Percentiles rank a stretch among this genome's conserved stretches.
phyloP scores from a whole-genome alignment of 2,329 filamentous ascomycete genomes.

The Sporothrix phasma region DNA sequence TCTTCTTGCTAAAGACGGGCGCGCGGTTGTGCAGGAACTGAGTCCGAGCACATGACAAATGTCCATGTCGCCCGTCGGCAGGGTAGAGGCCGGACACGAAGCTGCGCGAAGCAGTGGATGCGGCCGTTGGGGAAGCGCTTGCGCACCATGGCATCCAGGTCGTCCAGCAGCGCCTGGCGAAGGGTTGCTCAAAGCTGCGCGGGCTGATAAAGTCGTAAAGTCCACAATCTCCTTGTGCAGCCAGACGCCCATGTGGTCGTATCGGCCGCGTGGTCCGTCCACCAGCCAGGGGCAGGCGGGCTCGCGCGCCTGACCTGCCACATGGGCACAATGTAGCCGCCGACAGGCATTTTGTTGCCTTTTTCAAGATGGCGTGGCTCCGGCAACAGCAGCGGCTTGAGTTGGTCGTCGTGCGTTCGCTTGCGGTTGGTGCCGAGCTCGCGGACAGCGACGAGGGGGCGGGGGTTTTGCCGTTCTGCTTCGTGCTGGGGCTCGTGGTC shows the following conservation, averaged over 20 bases:
- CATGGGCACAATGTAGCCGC: constrained; percentile 39
- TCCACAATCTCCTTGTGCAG: constrained; percentile 84
- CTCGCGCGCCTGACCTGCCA: constrained; percentile 40
- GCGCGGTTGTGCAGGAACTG: constrained; percentile 46
- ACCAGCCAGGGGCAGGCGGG: constrained; percentile 53
- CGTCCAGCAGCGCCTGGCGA: constrained; percentile 60
- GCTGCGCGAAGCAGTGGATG: constrained; percentile 76
- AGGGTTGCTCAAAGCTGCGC: constrained; percentile 66
- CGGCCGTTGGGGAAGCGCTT: constrained; percentile 49
- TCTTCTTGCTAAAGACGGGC: constrained; percentile 41
- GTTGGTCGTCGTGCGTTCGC: constrained; percentile 60
- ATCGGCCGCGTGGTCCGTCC: constrained; percentile 40
- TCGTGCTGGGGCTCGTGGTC: no score
- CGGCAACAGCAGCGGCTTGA: constrained; percentile 40
- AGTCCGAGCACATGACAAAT: constrained; percentile 63
- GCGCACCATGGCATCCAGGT: constrained; percentile 52
- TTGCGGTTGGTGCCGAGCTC: constrained; percentile 46
- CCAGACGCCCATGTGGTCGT: constrained; percentile 46
- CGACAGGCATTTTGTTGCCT: constrained; percentile 37
- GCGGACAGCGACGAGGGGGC: background rate
- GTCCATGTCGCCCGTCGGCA: constrained; percentile 80
- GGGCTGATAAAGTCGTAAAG: constrained; percentile 77
- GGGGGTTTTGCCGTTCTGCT: background rate
- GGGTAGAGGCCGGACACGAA: constrained; percentile 72
- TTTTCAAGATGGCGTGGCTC: constrained; percentile 44